Evolutionary conservation across 345 rosid genomes (phyloP).

Genomic region (Citrus glauca): DNA sequence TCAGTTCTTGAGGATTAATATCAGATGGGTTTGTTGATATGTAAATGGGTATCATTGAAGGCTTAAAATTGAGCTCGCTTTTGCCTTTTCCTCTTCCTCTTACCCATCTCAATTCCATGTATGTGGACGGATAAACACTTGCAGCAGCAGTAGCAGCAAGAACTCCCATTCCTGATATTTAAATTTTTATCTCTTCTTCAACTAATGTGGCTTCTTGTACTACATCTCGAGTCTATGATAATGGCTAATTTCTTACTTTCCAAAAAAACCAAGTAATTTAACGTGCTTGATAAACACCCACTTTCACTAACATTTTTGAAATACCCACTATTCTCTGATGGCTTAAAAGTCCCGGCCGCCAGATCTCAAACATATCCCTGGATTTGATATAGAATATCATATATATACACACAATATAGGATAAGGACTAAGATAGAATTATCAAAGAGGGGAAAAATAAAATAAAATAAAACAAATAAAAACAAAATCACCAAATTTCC

Average conservation of each 20-base stretch:
- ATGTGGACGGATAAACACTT: slow-evolving; percentile 13
- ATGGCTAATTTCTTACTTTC: background rate
- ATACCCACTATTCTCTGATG: too few species aligned
- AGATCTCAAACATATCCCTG: background rate
- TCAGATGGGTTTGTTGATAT: slow-evolving; percentile 59
- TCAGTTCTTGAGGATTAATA: slow-evolving; percentile 41
- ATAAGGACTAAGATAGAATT: background rate
- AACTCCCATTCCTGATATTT: background rate
- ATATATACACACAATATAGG: background rate
- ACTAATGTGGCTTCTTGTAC: background rate
- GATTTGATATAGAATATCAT: background rate
- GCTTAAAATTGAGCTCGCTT: slow-evolving; percentile 8
- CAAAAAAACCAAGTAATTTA: too few species aligned
- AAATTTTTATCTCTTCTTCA: background rate
- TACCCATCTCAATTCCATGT: slow-evolving; percentile 58
- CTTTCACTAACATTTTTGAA: background rate
- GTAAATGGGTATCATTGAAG: slow-evolving; percentile 44
- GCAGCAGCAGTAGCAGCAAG: background rate
- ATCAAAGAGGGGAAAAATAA: background rate
- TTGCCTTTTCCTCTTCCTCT: slow-evolving; percentile 22
- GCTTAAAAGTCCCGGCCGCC: background rate
- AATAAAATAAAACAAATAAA: background rate
- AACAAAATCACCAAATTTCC: background rate
- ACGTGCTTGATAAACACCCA: background rate
- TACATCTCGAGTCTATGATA: background rate